Evolutionary conservation across 306 rosid genomes (phyloP), one percentile per base, ranked within the genome.

Genomic region (Ormosia emarginata): DNA sequence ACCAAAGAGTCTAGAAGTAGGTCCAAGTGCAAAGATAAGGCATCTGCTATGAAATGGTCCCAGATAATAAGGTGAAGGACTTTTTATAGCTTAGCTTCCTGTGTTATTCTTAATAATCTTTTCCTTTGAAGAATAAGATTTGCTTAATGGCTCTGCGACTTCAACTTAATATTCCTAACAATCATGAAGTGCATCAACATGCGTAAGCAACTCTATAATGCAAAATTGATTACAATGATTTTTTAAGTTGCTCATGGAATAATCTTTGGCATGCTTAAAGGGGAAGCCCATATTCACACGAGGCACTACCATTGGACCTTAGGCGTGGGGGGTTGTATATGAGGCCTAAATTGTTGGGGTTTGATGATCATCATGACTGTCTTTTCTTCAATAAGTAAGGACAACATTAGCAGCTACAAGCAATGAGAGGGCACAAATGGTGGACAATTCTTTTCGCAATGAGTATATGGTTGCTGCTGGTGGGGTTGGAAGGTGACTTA

Each of bases 141-240:
- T 18, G 44, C 24, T 30, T 53, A 32, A 39, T 62, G 53, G 30
- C 8, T 14, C 57, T 3, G 14, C 18, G 75, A 12, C 55, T 62
- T 77, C 17, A 59, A 53, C 71, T 62, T 29, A 39, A 67, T 61
- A 32, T 46, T 74, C 57, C 46, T 47, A 53, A 46, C 79, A 70
- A 86, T 79, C 50, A 75, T 80, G 83, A 75, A 67, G n/a, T 43
- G 87, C 76, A 79, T 79, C 61, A 47, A 71, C 81, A 70, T 65
- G 75, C 80, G 81, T 59, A 49, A 66, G 52, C 70, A 68, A 34
- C 2, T 50, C 30, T 63, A 63, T 15, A 41, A 70, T 70, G 83
- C 71, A 66, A 47, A 72, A 37, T 78, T 57, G 75, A 61, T 67
- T 7, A 57, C 18, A 17, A 17, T 40, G 52, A 14, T 43, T 78